A percentile compares a stretch with the other conserved stretches of the same genome.
Evolutionary conservation across 306 rosid genomes (phyloP).

Genomic region (Senna siamea): DNA sequence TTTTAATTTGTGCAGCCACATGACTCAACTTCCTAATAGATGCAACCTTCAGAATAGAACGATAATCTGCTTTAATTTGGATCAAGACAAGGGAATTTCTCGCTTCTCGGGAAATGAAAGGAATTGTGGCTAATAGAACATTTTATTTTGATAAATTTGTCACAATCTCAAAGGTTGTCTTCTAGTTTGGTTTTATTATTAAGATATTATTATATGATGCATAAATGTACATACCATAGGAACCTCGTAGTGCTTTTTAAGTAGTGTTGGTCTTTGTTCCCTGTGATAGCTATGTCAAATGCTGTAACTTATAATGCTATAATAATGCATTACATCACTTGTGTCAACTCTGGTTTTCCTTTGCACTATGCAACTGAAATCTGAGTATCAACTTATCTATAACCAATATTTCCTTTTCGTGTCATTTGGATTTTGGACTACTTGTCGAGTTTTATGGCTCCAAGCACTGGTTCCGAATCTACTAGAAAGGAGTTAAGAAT

Average conservation of each 20-base stretch:
- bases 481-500: too few species aligned
- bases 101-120: not conserved
- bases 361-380: too few species aligned
- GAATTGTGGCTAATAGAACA: not conserved
- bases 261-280: not conserved
- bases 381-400: too few species aligned
- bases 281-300: not conserved
- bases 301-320: not conserved
- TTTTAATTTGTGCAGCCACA: not conserved
- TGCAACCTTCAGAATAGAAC: not conserved
- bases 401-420: too few species aligned
- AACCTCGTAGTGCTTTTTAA: conserved; percentile 6
- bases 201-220: conserved; percentile 9
- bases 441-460: too few species aligned
- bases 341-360: too few species aligned
- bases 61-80: not conserved
- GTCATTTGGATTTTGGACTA: too few species aligned
- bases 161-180: not conserved
- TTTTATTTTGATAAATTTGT: not conserved
- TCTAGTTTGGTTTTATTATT: conserved; percentile 27
- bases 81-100: not conserved
- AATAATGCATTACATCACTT: too few species aligned
- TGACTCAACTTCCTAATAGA: not conserved
- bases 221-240: not conserved
- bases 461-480: too few species aligned